Evolutionary conservation across 495 filamentous ascomycete species (phyloP), one percentile per base, ranked within the genome.

Genomic region (Penicillium ucsense): DNA sequence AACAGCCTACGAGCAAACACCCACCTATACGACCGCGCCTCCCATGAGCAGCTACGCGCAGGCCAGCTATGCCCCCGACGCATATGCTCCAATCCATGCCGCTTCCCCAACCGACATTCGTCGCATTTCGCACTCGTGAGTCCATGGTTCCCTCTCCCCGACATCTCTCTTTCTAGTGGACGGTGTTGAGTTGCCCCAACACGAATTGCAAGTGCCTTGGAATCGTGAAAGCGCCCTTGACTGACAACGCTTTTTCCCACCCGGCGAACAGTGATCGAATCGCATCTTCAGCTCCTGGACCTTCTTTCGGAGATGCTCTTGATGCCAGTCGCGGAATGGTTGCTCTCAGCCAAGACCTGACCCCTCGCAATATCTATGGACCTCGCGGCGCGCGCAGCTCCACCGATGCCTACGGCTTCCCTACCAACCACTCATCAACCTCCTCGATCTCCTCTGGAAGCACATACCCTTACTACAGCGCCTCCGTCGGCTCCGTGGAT

Each of bases 371-470:
- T 66, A 87, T 94, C 55, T 95, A 94, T 59, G 88, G 82, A 41
- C 74, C 81, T 50, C 79, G 77, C 49, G 71, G 68, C 28, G 72
- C 78, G 31, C 75, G 88, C 33, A 81, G 81, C 33, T 90, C 89
- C 3, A 72, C 79, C n/a, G 89, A 95, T 63, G 88, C 88, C 6
- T 96, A 96, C 56, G 91, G 91, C 28, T 96, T 96, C 64, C 91
- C 91, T 2, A 77, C 88, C 10, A 78, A 85, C 10, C 91, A 97
- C 67, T 97, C 92, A 1, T 80, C 87, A n/a, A 88, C 79, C 56
- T 97, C 94, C 3, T 97, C 94, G 36, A 88, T 97, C 50, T 98
- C 92, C 3, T 94, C 89, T 8, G 78, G 81, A 11, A 71, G 80
- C 59, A 78, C 73, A 49, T 81, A 82, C 51, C 75, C 78, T 45